Conservation (phyloP, 2,329 filamentous ascomycete genomes). For the Trichoderma sp. region DNA sequence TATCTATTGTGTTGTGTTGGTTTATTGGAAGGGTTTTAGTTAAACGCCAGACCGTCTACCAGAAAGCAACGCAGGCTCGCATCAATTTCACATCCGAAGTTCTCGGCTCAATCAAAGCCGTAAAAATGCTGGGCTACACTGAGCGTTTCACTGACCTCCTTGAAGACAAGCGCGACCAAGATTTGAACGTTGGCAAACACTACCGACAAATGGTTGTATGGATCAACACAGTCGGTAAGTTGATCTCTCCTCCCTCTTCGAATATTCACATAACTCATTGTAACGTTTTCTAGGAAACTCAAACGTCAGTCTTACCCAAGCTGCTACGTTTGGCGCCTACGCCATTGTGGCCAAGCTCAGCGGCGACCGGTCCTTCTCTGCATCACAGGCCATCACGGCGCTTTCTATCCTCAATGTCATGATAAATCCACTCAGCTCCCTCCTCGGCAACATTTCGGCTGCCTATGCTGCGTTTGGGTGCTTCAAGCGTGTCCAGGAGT, state of each 20-base stretch:
- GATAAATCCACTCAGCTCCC: conserved; percentile 26
- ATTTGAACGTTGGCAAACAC: conserved; percentile 27
- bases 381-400: conserved; percentile 31
- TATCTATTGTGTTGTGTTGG: conserved; percentile 24
- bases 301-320: conserved; percentile 28
- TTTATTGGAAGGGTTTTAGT: conserved; percentile 29
- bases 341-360: conserved; percentile 29
- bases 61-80: conserved; percentile 33
- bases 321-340: conserved; percentile 32
- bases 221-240: conserved; percentile 30
- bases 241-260: too few species aligned
- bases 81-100: conserved; percentile 35
- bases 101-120: conserved; percentile 31
- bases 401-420: conserved; percentile 32
- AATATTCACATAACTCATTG: background rate
- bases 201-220: conserved; percentile 29
- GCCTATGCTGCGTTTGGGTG: conserved; percentile 31
- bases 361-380: conserved; percentile 28
- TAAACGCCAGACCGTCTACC: conserved; percentile 30
- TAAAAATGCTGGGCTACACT: conserved; percentile 35
- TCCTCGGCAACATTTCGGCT: conserved; percentile 28
- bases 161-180: conserved; percentile 27
- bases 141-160: conserved; percentile 28
- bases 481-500: conserved; percentile 33
- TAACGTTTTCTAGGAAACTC: conserved; percentile 25